These are phyloP conservation scores for Rhynchosporium secalis DNA, from an alignment of 2,329 filamentous ascomycete species.

Conservation along the genomic window DNA sequence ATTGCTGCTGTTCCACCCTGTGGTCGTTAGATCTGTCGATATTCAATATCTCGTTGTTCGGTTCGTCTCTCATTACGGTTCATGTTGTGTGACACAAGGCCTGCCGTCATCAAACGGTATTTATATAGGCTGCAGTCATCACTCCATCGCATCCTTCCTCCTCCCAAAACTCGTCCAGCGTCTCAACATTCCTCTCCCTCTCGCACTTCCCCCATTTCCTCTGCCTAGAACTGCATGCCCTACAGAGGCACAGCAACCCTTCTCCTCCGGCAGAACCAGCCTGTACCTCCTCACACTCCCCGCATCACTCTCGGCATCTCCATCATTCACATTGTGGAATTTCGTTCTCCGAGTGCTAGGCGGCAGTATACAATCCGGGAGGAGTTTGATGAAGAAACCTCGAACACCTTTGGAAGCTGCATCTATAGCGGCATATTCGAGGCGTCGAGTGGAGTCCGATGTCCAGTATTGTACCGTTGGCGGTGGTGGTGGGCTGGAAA, in stretches of 20 bases:
- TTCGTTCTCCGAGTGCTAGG: conserved; percentile 49
- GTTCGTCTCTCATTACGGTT: not conserved
- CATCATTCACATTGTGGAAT: conserved; percentile 52
- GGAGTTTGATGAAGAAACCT: conserved; percentile 60
- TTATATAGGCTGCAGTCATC: not conserved
- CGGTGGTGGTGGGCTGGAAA: conserved; percentile 49
- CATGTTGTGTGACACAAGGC: not conserved
- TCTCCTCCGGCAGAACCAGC: conserved; percentile 51
- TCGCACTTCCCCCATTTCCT: not conserved
- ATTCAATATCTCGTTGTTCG: not conserved
- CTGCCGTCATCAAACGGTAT: too few species aligned
- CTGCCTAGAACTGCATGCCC: not conserved
- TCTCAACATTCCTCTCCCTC: conserved; percentile 10
- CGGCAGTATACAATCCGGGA: conserved; percentile 62
- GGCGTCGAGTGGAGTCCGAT: conserved; percentile 59
- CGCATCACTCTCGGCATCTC: conserved; percentile 44
- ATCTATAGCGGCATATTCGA: conserved; percentile 68
- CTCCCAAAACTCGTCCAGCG: conserved; percentile 20
- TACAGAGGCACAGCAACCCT: not conserved
- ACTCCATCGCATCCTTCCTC: not conserved
- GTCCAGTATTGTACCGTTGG: conserved; percentile 68
- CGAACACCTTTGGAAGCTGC: conserved; percentile 59
- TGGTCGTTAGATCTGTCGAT: not conserved
- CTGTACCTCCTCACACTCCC: conserved; percentile 65
- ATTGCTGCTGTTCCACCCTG: not conserved